Conservation (phyloP, 495 filamentous ascomycete species). For the Talaromyces stipitatus region DNA sequence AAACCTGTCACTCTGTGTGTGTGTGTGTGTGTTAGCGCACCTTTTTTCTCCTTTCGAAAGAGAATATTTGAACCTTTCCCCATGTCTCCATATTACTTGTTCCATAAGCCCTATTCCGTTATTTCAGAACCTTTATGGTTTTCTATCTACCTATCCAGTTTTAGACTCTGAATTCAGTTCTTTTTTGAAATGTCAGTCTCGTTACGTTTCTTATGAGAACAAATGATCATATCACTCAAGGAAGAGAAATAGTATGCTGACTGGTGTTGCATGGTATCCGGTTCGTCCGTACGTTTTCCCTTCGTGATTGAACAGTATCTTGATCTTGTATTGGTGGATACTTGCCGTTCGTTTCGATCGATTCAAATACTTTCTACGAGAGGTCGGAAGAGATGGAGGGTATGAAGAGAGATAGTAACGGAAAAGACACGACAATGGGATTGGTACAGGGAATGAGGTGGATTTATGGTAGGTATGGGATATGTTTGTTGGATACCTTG, state of each 20-base stretch:
- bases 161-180: background rate
- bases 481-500: too few relatives aligned
- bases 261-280: background rate
- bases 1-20: slow-evolving; percentile 17
- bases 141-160: background rate
- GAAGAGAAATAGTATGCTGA: background rate
- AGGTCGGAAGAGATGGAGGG: too few relatives aligned
- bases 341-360: background rate
- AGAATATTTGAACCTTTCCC: too few relatives aligned
- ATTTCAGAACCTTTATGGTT: background rate
- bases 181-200: background rate
- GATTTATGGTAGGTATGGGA: too few relatives aligned
- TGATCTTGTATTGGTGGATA: background rate
- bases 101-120: background rate
- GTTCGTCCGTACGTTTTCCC: background rate
- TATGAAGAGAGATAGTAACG: too few relatives aligned
- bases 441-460: too few relatives aligned
- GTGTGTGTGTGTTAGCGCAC: background rate
- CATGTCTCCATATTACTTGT: slow-evolving; percentile 4
- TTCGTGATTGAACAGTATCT: background rate
- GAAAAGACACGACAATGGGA: too few relatives aligned
- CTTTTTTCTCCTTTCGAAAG: too few relatives aligned
- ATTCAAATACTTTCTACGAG: too few relatives aligned
- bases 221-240: background rate
- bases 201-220: background rate